phyloP scores from a whole-genome alignment of 108 stramenopile genomes.

The Pelagomonas calceolata region DNA sequence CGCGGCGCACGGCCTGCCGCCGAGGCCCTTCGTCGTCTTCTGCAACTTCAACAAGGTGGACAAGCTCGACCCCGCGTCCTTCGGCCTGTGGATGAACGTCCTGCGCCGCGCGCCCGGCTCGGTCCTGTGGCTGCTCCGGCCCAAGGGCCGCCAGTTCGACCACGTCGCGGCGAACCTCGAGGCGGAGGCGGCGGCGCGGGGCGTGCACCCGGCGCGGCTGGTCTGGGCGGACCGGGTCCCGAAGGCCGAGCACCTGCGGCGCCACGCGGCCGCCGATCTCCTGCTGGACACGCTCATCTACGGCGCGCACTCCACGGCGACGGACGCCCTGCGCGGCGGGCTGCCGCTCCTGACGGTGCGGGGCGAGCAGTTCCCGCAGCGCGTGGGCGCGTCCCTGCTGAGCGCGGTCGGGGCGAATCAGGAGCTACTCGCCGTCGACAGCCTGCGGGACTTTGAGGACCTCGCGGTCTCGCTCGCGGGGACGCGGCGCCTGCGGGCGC shows the following conservation, averaged over 20 bases:
- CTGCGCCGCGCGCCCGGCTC: slow-evolving; percentile 27
- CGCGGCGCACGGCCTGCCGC: slow-evolving; percentile 20
- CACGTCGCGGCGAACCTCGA: slow-evolving; percentile 12
- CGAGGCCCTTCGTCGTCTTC: slow-evolving; percentile 17
- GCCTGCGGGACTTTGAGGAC: neutral
- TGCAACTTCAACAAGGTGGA: slow-evolving; percentile 45
- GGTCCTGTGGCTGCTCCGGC: slow-evolving; percentile 36
- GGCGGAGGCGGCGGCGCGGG: slow-evolving; percentile 17
- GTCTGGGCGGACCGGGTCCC: slow-evolving; percentile 25
- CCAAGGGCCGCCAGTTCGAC: slow-evolving; percentile 4
- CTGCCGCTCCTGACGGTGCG: slow-evolving; percentile 27
- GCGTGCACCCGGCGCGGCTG: slow-evolving; percentile 21
- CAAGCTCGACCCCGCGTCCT: slow-evolving; percentile 34
- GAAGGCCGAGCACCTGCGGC: slow-evolving; percentile 31
- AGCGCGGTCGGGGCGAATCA: neutral
- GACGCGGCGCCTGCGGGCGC: neutral
- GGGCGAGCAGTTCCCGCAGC: slow-evolving; percentile 15
- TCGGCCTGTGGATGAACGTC: slow-evolving; percentile 29
- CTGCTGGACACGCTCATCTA: slow-evolving; percentile 42
- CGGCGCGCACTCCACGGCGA: slow-evolving; percentile 50
- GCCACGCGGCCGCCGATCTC: slow-evolving; percentile 34
- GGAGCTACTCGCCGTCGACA: neutral
- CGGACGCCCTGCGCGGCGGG: slow-evolving; percentile 33
- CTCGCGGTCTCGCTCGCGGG: neutral
- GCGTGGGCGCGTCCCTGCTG: slow-evolving; percentile 17